Evolutionary conservation across 495 filamentous ascomycete genomes (phyloP).

Genomic region (Durotheca rogersii): DNA sequence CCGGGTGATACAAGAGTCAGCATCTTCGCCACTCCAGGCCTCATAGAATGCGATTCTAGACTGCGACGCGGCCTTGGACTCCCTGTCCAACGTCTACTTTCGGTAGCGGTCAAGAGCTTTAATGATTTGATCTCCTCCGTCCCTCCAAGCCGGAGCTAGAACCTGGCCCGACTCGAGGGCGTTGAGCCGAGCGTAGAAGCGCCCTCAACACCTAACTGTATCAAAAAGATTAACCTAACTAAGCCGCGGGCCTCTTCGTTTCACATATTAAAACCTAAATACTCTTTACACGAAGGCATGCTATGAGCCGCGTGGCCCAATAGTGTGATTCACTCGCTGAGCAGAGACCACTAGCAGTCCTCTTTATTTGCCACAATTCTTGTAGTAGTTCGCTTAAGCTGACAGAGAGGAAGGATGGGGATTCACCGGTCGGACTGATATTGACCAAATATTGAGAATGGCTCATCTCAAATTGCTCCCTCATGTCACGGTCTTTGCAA

Average conservation of each 20-base stretch:
- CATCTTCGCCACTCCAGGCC: slow-evolving; percentile 12
- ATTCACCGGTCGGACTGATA: slow-evolving; percentile 14
- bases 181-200: slow-evolving; percentile 26
- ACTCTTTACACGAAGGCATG: slow-evolving; percentile 55
- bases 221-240: not conserved
- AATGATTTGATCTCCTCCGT: slow-evolving; percentile 10
- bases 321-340: slow-evolving; percentile 43
- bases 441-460: slow-evolving; percentile 26
- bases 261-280: not conserved
- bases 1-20: slow-evolving; percentile 15
- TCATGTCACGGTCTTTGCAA: slow-evolving; percentile 26
- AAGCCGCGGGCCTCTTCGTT: not conserved
- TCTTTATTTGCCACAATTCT: slow-evolving; percentile 25
- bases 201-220: slow-evolving; percentile 28
- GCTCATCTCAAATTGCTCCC: slow-evolving; percentile 31
- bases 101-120: slow-evolving; percentile 24
- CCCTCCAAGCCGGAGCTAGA: slow-evolving; percentile 10
- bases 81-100: slow-evolving; percentile 23
- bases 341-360: no score
- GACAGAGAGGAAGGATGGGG: slow-evolving; percentile 26
- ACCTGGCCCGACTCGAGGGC: slow-evolving; percentile 23
- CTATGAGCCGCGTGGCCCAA: slow-evolving; percentile 57
- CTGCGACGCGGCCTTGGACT: slow-evolving; percentile 19
- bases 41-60: slow-evolving; percentile 25
- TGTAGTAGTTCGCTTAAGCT: slow-evolving; percentile 26